Evolutionary conservation across 1,139 yeast genomes (phyloP), one percentile per base, ranked within the genome.

Genomic region (Hansenula sp.): DNA sequence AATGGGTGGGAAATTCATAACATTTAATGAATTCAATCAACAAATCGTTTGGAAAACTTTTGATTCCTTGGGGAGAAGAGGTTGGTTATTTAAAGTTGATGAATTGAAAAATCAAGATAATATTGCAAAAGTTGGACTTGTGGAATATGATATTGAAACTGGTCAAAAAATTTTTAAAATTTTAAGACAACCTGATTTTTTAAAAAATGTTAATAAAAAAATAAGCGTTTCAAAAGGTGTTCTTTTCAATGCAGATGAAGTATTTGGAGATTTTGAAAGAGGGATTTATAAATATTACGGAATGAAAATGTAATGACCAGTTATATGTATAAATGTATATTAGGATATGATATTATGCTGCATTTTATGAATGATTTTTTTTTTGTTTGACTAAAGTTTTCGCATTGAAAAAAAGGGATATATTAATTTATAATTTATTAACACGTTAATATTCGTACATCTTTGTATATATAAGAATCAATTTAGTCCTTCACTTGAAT

Each of bases 281-380:
- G 91, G 91, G 1, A 81, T 84, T 47, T 84, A 83, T 60, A 81
- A 82, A 57, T 84, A 84, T 58, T 84, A 84, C 57, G 65, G 71
- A 31, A 50, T 67, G 52, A 66, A 62, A 50, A 62, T 77, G 53
- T 66, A 50, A 52, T 21, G 25, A 21, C 8, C 5, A 21, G 9
- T 6, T 6, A 21, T 9, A 21, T 21, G 25, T 5, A 21, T 6
- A 21, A 21, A 15, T 30, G 21, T 31, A 11, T 38, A 15, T 24
- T 30, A 10, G 21, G 6, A 5, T 18, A n/a, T 9, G 18, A 21
- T 21, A 6, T 21, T 21, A 21, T 21, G 25, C 9, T 21, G 25
- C 33, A 30, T 30, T 30, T 16, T 30, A 30, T 16, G 33, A 16
- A 30, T 21, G 25, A 21, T 21, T 21, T 21, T 21, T 21, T 21